phyloP scores from a whole-genome alignment of 768 basidiomycete genomes.

The Amanita brunnescens region DNA sequence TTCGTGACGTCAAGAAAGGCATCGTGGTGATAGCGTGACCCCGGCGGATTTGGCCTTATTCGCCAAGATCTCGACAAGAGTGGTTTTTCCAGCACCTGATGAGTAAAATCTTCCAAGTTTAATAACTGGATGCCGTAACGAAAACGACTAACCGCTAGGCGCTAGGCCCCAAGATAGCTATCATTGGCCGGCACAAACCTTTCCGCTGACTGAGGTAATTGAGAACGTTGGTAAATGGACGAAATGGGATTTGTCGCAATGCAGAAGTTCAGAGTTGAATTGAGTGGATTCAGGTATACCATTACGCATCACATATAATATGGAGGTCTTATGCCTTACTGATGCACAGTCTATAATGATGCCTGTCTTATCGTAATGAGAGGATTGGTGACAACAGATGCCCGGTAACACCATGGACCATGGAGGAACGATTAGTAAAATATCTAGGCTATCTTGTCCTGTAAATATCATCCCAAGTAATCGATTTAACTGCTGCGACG shows the following conservation, averaged over 20 bases:
- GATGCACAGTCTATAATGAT: too few species aligned
- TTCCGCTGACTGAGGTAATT: conserved; percentile 56
- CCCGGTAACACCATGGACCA: background rate
- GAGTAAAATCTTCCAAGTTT: background rate
- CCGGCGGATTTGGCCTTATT: conserved; percentile 72
- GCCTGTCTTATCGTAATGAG: too few species aligned
- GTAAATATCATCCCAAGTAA: background rate
- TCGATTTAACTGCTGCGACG: conserved; percentile 32
- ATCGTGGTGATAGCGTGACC: conserved; percentile 53
- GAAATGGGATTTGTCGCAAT: conserved; percentile 47
- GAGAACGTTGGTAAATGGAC: conserved; percentile 37
- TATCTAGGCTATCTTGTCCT: background rate
- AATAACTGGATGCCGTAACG: background rate
- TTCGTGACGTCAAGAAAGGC: conserved; percentile 53
- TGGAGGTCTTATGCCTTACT: background rate
- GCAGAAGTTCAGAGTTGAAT: conserved; percentile 55
- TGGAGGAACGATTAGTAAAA: background rate
- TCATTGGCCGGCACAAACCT: conserved; percentile 75
- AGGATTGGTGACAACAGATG: background rate
- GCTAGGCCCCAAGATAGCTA: conserved; percentile 88
- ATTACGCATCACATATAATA: background rate
- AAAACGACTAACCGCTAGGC: conserved; percentile 57
- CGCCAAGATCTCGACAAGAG: conserved; percentile 85
- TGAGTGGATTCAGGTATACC: conserved; percentile 72
- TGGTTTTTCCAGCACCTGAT: conserved; percentile 80